Conservation (phyloP, 495 filamentous ascomycete species). For the Letharia columbiana region DNA sequence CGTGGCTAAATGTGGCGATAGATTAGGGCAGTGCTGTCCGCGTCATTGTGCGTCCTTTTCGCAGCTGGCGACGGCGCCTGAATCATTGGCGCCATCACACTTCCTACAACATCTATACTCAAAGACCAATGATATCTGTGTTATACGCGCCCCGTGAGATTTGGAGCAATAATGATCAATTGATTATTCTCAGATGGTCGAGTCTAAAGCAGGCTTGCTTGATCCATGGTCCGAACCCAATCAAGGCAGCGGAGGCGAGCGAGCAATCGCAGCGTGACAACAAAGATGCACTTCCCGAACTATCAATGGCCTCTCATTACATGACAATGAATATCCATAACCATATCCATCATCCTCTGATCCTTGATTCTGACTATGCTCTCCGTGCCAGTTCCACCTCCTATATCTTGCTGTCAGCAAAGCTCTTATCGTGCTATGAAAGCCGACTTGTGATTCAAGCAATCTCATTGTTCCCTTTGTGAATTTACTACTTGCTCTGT, state of each 20-base stretch:
- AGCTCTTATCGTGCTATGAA: neutral
- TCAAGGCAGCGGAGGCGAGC: constrained; percentile 14
- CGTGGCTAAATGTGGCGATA: constrained; percentile 8
- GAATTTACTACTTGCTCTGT: neutral
- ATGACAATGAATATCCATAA: neutral
- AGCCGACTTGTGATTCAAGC: neutral
- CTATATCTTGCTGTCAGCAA: neutral
- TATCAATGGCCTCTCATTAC: constrained; percentile 1
- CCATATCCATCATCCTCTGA: neutral
- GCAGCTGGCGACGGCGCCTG: constrained; percentile 7
- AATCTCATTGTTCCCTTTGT: neutral
- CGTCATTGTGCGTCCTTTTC: constrained; percentile 7
- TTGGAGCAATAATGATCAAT: constrained; percentile 1
- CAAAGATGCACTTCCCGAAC: constrained; percentile 4
- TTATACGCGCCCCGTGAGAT: neutral
- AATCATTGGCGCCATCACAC: neutral
- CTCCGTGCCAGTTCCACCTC: neutral
- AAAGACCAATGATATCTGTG: constrained; percentile 1
- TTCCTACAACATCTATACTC: neutral
- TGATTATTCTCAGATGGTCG: neutral
- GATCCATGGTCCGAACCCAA: constrained; percentile 3
- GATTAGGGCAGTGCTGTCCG: constrained; percentile 1
- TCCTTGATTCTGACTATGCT: neutral
- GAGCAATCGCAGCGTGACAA: constrained; percentile 15
- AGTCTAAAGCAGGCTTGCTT: constrained; percentile 12